Conservation (phyloP, 2,329 filamentous ascomycete species). For the Aspergillus brasiliensis region DNA sequence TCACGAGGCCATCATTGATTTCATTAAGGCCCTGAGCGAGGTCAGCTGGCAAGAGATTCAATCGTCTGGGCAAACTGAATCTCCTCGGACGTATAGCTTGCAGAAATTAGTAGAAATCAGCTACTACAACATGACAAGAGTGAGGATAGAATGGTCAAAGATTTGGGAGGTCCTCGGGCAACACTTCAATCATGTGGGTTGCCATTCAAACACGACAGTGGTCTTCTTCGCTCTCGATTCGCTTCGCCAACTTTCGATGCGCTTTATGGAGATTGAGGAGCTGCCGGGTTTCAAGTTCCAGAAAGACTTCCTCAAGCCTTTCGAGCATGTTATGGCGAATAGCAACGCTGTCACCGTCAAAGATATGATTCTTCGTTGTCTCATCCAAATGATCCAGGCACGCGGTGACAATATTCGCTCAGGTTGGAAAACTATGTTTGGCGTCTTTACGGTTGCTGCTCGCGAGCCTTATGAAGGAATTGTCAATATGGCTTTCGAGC, state of each 20-base stretch:
- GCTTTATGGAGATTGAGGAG: slow-evolving; percentile 98
- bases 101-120: slow-evolving; percentile 99
- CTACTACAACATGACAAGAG: slow-evolving; percentile 99
- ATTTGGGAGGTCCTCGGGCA: slow-evolving; percentile 98
- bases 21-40: slow-evolving; percentile 87
- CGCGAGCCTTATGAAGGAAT: slow-evolving; percentile 92
- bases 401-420: slow-evolving; percentile 95
- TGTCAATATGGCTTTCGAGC: slow-evolving; percentile 94
- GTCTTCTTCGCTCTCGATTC: slow-evolving; percentile 98
- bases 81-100: slow-evolving; percentile 91
- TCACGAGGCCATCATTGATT: slow-evolving; percentile 92
- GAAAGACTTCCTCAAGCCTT: slow-evolving; percentile 98
- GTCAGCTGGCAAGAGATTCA: slow-evolving; percentile 99
- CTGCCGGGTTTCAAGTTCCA: slow-evolving; percentile 99
- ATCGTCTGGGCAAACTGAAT: slow-evolving; percentile 93
- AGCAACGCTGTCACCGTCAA: slow-evolving; percentile 90
- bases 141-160: slow-evolving; percentile 96
- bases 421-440: slow-evolving; percentile 99
- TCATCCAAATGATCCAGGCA: slow-evolving; percentile 99
- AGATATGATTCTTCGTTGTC: slow-evolving; percentile 91
- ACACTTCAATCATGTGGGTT: slow-evolving; percentile 97
- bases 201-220: slow-evolving; percentile 92
- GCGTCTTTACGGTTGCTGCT: slow-evolving; percentile 94
- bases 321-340: slow-evolving; percentile 95
- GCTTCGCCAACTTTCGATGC: slow-evolving; percentile 92